Base-by-base conservation (phyloP, 2,329 filamentous ascomycete species). In the Trichothecium sympodiale region DNA sequence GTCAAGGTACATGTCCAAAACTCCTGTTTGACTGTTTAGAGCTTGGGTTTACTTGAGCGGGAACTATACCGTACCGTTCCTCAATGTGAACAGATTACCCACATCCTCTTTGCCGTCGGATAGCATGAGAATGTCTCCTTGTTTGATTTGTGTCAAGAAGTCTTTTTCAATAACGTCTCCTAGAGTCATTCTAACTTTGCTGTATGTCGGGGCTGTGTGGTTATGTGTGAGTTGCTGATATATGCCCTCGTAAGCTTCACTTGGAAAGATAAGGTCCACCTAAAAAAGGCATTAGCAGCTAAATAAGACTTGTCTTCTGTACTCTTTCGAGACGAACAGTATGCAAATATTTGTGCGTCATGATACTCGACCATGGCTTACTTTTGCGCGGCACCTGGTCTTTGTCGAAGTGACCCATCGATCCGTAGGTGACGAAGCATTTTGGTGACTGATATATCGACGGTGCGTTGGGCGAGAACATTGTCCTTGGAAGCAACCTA, bases 61-160 rank as follows among this genome's bases (percentile, higher is more conserved):
- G n/a, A n/a, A n/a, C n/a, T n/a, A n/a, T n/a, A n/a, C n/a, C n/a
- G n/a, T 29, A 74, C 86, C 87, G 45, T 85, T 71, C 38, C 62
- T 67, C 2, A 96, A 60, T 0, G 72, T 72, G 52, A 85, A 89
- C 3, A 80, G 66, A 46, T 83, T 83, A 48, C 88, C 81, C 3
- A 79, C 67, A 3, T 76, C 78, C 7, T 71, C 63, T 23, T 71
- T 71, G 10, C 86, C 87, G 54, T 88, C 74, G 0, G 88, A 94
- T 3, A 94, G 69, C 81, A 96, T 84, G 46, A 84, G 57, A 33
- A 93, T 64, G 51, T 86, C 79, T 5, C 85, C 83, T 40, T 69
- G 71, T 56, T 94, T 94, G 45, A 96, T 79, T 30, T 77, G 67
- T n/a, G 74, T 80, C 49, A 94, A 87, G 48, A 95, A 94, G 0